phyloP scores from a whole-genome alignment of 306 rosid species.

The Styphnolobium japonicum region DNA sequence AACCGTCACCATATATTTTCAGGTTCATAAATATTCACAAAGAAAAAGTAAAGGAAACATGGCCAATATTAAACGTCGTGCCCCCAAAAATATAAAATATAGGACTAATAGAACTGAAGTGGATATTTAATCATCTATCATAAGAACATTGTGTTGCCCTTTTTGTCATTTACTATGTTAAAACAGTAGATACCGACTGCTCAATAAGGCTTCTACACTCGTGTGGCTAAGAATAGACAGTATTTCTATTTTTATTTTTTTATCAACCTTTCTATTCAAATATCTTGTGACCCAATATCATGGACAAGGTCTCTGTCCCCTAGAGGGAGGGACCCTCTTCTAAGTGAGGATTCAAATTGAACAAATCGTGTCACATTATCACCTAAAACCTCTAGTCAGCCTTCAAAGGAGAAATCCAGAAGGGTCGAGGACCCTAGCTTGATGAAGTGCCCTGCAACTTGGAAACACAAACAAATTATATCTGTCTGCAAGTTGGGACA shows the following conservation, averaged over 20 bases:
- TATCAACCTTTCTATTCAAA: background rate
- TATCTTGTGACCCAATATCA: slow-evolving; percentile 6
- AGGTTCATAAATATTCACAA: background rate
- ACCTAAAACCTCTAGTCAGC: background rate
- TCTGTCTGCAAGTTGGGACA: slow-evolving; percentile 28
- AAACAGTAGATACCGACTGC: background rate
- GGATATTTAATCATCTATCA: background rate
- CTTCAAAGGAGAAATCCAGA: slow-evolving; percentile 35
- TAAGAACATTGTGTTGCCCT: background rate
- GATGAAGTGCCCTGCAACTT: background rate
- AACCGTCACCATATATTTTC: background rate
- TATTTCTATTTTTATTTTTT: too few species aligned
- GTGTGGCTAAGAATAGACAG: slow-evolving; percentile 18
- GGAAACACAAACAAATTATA: background rate
- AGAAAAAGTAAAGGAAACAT: background rate
- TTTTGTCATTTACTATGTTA: slow-evolving; percentile 25
- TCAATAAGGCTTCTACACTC: background rate
- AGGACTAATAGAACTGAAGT: background rate
- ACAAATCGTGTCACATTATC: slow-evolving; percentile 12
- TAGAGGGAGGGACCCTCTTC: slow-evolving; percentile 17
- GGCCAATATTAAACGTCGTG: too few species aligned
- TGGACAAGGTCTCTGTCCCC: background rate
- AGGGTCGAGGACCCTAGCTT: slow-evolving; percentile 26
- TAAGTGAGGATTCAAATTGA: background rate
- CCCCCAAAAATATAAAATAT: background rate